These are phyloP conservation scores for Aeschynomene evenia DNA, from an alignment of 306 rosid species.

Conservation along the genomic window DNA sequence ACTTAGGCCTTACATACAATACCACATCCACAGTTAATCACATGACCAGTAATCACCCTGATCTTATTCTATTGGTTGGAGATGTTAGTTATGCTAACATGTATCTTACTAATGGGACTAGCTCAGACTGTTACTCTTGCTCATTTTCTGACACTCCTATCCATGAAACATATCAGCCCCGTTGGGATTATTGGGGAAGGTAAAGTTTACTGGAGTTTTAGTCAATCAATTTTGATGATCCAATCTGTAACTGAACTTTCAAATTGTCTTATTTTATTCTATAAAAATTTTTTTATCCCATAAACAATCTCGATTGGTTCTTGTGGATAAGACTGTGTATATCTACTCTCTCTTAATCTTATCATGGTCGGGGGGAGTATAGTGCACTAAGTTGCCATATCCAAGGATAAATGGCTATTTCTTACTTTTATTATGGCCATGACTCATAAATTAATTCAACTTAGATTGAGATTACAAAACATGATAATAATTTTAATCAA, in stretches of 20 bases:
- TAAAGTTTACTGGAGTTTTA: background rate
- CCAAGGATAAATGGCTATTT: background rate
- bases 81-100: conserved; percentile 70
- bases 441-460: background rate
- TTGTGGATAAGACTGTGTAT: no score
- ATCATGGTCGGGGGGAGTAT: no score
- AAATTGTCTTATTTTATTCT: background rate
- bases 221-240: background rate
- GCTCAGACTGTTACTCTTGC: conserved; percentile 69
- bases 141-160: conserved; percentile 71
- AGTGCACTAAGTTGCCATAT: no score
- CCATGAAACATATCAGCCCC: conserved; percentile 91
- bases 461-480: background rate
- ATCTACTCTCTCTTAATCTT: no score
- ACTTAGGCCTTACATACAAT: conserved; percentile 85
- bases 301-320: no score
- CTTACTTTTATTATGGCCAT: background rate
- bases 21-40: conserved; percentile 79
- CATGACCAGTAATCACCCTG: conserved; percentile 69
- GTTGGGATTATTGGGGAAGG: conserved; percentile 99
- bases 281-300: no score
- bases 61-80: conserved; percentile 73
- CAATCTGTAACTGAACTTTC: background rate
- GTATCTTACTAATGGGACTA: conserved; percentile 82
- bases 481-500: background rate